Base-by-base conservation (phyloP, 208 protist genomes). In the Crithidia expoeki region DNA sequence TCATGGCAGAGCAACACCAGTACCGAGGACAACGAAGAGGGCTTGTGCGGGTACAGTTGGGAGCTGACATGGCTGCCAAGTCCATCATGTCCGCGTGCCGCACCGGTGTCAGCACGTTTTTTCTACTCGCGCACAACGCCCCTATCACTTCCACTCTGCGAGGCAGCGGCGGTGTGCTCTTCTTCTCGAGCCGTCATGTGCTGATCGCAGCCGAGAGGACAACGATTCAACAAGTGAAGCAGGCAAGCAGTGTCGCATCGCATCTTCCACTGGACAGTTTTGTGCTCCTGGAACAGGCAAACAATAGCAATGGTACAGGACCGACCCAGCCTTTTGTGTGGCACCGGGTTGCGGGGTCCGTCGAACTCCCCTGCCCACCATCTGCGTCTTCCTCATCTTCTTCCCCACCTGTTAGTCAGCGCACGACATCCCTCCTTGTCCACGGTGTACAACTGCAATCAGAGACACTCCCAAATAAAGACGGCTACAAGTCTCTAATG, bases 181-280 rank as follows among this genome's bases (percentile, higher is more conserved):
- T 92, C 53, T 6, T 81, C 46, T 83, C 72, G 27, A 75, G 83
- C 23, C 76, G 83, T 17, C 75, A 87, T 30, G 80, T 86, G 19
- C 67, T 92, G n/a, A 56, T 92, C 17, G 55, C 63, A 51, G 72
- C 81, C n/a, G 62, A 75, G 51, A 40, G 50, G 17, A 4, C 56
- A 23, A 28, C 5, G 2, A 19, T 11, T 25, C 19, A 28, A 42
- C 33, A 32, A 16, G 4, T 23, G 19, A 17, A 25, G 32, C 1
- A 1, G 7, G 23, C 4, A 2, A 38, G 21, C 34, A 14, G 2
- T 4, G 36, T 27, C 21, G 5, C 11, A 32, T 28, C 36, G 27
- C 17, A 19, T 10, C 14, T 62, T 30, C 12, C 6, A 23, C 58
- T 72, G 44, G 66, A 71, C 52, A 59, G 57, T 47, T 77, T 77